Evolutionary conservation across 1,284 basidiomycete species (phyloP), one percentile per base, ranked within the genome.

Genomic region (Malassezia furfur): DNA sequence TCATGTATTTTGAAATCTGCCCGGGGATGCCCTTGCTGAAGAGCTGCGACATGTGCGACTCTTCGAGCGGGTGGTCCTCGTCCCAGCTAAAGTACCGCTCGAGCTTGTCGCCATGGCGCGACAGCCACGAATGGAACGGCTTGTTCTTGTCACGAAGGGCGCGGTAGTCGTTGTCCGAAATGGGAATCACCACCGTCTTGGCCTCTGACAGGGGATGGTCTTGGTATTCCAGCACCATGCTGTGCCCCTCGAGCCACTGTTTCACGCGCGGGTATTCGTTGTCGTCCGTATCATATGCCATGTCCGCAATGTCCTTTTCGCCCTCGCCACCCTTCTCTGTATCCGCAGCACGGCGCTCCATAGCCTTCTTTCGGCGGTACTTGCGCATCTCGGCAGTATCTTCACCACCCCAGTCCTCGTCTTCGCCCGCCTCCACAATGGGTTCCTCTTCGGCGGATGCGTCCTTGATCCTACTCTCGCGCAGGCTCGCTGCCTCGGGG

Each of bases 171-270:
- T 61, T 57, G n/a, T 63, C 59, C 5, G 60, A 51, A 30, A 74
- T 48, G 19, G 61, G 59, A 25, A 74, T 66, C 12, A 72, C 65
- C 32, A 66, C 55, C 2, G 69, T 66, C 25, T 62, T 54, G 14
- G 66, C 56, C 32, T 74, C 72, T 38, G 61, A 62, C 14, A 55
- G 59, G 30, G 60, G 55, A 32, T 41, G 46, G 49, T 65, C 49
- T 50, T 65, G 66, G 52, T 70, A 63, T 49, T 74, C 69, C 36
- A 73, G 52, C 17, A 74, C 61, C 5, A 74, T 57, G 10, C 68
- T 61, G 52, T 63, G 50, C 3, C 72, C 72, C 49, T 74, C 71
- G 15, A 72, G 58, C 71, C 71, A 74, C 34, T 68, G 59, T 21
- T 60, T 58, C 8, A 64, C 52, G 19, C 54, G 59, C 1, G 72